Evolutionary conservation across 2,329 filamentous ascomycete species (phyloP).

Genomic region (Neofusicoccum ribis): DNA sequence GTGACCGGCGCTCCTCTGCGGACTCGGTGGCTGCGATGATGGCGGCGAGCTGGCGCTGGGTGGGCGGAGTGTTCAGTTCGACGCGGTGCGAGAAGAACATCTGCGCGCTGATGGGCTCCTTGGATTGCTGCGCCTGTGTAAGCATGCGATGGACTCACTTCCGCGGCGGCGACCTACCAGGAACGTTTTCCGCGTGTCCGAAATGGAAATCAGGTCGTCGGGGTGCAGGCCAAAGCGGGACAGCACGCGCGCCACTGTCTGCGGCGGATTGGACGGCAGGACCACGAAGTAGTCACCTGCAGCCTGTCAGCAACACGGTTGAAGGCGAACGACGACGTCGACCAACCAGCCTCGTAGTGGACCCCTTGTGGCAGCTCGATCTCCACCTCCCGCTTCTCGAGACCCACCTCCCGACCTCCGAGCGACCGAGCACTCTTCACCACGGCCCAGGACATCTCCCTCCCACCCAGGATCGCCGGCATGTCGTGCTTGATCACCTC

Average conservation of each 20-base stretch:
- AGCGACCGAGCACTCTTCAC: background rate
- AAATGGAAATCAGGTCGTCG: slow-evolving; percentile 1
- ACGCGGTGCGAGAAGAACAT: slow-evolving; percentile 23
- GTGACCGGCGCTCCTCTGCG: slow-evolving; percentile 4
- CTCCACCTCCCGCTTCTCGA: slow-evolving; percentile 13
- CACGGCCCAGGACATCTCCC: slow-evolving; percentile 21
- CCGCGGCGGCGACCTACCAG: background rate
- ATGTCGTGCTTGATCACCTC: slow-evolving; percentile 16
- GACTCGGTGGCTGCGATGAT: slow-evolving; percentile 19
- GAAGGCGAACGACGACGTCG: background rate
- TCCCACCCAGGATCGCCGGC: slow-evolving; percentile 11
- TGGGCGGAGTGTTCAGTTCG: slow-evolving; percentile 23
- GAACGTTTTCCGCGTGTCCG: slow-evolving; percentile 20
- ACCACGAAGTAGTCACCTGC: slow-evolving; percentile 16
- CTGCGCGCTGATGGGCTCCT: slow-evolving; percentile 21
- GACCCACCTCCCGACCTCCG: slow-evolving; percentile 21
- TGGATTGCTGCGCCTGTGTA: background rate
- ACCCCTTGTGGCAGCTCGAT: background rate
- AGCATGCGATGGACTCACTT: background rate
- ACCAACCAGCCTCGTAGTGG: slow-evolving; percentile 2
- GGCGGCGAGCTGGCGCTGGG: slow-evolving; percentile 24
- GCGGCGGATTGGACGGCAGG: background rate
- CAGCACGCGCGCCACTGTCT: background rate
- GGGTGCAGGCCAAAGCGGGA: background rate
- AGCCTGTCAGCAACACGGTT: background rate